Base-by-base conservation (phyloP, 1,284 basidiomycete genomes). In the Gymnopus androsaceus region DNA sequence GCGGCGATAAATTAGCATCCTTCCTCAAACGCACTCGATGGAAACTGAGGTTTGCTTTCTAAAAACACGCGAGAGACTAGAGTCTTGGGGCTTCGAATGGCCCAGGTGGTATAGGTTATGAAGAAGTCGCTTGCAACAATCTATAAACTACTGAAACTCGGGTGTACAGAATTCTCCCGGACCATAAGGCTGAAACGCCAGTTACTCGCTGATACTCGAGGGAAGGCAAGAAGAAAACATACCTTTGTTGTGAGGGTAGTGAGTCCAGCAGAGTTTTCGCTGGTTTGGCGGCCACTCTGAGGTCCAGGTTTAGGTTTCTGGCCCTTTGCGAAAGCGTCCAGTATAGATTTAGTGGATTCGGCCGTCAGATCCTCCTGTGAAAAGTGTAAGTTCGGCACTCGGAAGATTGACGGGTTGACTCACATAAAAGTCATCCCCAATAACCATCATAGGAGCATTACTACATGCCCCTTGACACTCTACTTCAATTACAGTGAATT, bases 401-500 rank as follows among this genome's bases (percentile, higher is more conserved):
- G 59, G 54, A 52, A 54, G 15, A 8, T 38, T 41, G 37, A 49
- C 9, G 37, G 25, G 36, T 44, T 21, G 17, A 78, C 88, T 61
- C 66, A 93, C 92, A 72, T 95, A 99, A 79, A 92, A 99, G 71
- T 98, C 94, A 69, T 99, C 97, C 51, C 91, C 91, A 69, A 99
- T 84, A 64, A 91, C 95, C 72, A 99, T 81, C 96, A 99, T 99
- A 11, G 96, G 96, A n/a, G 97, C 97, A 74, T 98, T 99, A 64
- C 91, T 92, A 76, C 96, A 99, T 49, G 96, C 97, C 58, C 95
- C 96, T 65, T 98, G 88, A 74, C 96, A 99, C 75, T 99, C 96
- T 40, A 99, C 96, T 74, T 99, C 96, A 60, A 99, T 84, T 47
- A 99, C 86, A 6, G 97, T 98, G 75, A 98, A 99, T 75, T 96